These are phyloP conservation scores for Combretum micranthum DNA, from an alignment of 345 rosid species.

Conservation along the genomic window DNA sequence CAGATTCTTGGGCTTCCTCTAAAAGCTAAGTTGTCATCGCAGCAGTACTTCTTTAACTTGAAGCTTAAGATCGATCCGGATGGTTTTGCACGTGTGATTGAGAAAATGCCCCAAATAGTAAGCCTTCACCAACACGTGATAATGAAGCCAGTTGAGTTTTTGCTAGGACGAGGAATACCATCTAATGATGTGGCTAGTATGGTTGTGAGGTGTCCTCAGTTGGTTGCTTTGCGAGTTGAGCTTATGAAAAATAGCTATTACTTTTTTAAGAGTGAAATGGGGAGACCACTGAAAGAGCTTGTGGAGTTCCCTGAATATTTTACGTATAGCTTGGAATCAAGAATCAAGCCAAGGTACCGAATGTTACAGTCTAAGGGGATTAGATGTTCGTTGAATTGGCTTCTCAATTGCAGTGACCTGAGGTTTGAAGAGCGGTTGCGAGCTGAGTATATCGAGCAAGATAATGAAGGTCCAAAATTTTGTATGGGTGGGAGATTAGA, in stretches of 20 bases:
- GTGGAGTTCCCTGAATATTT: slow-evolving; percentile 84
- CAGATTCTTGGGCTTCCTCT: slow-evolving; percentile 73
- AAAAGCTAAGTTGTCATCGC: slow-evolving; percentile 83
- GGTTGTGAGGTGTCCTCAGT: slow-evolving; percentile 81
- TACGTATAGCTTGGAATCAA: slow-evolving; percentile 88
- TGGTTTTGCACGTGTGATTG: slow-evolving; percentile 60
- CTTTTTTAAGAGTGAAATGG: slow-evolving; percentile 80
- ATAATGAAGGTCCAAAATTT: slow-evolving; percentile 55
- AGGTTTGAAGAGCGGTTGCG: slow-evolving; percentile 81
- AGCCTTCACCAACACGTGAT: slow-evolving; percentile 76
- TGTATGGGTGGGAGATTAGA: slow-evolving; percentile 74
- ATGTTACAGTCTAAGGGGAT: slow-evolving; percentile 64
- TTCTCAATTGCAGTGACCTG: slow-evolving; percentile 87
- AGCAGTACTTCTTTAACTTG: slow-evolving; percentile 73
- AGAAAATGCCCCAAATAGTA: slow-evolving; percentile 89
- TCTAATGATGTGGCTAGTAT: slow-evolving; percentile 55
- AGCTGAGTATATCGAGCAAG: slow-evolving; percentile 68
- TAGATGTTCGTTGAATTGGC: slow-evolving; percentile 73
- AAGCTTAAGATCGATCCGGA: slow-evolving; percentile 87
- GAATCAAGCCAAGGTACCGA: slow-evolving; percentile 87
- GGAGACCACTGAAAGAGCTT: slow-evolving; percentile 72
- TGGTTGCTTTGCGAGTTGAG: slow-evolving; percentile 47
- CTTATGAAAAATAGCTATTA: slow-evolving; percentile 84
- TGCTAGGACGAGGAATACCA: slow-evolving; percentile 58
- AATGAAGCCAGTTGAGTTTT: slow-evolving; percentile 76